Percentiles rank a stretch among this genome's conserved stretches.
phyloP scores from a whole-genome alignment of 2,329 filamentous ascomycete species.

The Hypoxylon sp. region DNA sequence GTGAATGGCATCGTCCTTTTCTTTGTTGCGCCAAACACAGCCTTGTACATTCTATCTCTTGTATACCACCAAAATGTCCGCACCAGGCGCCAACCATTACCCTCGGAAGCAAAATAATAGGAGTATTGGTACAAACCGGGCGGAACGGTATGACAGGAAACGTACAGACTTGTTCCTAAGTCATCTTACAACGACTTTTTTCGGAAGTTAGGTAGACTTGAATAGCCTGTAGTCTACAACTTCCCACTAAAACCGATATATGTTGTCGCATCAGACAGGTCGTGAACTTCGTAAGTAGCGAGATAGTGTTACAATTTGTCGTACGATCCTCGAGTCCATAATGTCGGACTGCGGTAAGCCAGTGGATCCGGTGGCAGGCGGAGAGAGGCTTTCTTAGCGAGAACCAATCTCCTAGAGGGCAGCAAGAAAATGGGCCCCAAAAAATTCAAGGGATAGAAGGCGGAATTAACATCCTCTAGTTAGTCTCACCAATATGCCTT shows the following conservation, averaged over 20 bases:
- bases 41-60: slow-evolving; percentile 34
- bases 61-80: slow-evolving; percentile 25
- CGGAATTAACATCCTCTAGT: slow-evolving; percentile 48
- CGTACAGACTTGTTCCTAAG: slow-evolving; percentile 13
- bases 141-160: neutral
- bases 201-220: slow-evolving; percentile 5
- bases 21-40: slow-evolving; percentile 31
- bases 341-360: slow-evolving; percentile 7
- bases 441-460: slow-evolving; percentile 41
- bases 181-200: slow-evolving; percentile 7
- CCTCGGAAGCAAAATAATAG: slow-evolving; percentile 23
- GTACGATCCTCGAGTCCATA: slow-evolving; percentile 13
- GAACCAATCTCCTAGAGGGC: slow-evolving; percentile 5
- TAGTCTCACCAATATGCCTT: slow-evolving; percentile 74
- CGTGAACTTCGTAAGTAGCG: slow-evolving; percentile 39
- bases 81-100: slow-evolving; percentile 29
- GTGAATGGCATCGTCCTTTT: slow-evolving; percentile 29
- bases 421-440: slow-evolving; percentile 11
- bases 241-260: slow-evolving; percentile 11
- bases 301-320: slow-evolving; percentile 36
- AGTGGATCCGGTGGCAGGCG: slow-evolving; percentile 5
- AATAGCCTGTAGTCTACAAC: slow-evolving; percentile 10
- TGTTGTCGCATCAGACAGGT: slow-evolving; percentile 31
- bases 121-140: slow-evolving; percentile 33
- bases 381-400: slow-evolving; percentile 2